phyloP scores from a whole-genome alignment of 2,329 filamentous ascomycete species.

The Sporothrix brunneoviolacea region DNA sequence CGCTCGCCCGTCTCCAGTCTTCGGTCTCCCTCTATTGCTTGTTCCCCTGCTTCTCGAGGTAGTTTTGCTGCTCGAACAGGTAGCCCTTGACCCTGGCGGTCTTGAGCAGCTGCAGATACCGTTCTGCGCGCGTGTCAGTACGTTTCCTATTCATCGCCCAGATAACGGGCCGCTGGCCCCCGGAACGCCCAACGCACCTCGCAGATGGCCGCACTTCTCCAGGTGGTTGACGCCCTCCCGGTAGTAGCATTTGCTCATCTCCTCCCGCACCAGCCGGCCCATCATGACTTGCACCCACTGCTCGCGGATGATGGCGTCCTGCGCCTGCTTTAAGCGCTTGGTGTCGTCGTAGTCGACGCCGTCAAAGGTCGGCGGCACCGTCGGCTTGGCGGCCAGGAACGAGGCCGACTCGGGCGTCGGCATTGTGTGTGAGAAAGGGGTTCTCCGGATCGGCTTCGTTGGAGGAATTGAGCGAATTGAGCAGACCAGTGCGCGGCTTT shows the following conservation, averaged over 20 bases:
- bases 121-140: slow-evolving; percentile 46
- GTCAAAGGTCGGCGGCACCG: slow-evolving; percentile 74
- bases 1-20: background rate
- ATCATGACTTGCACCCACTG: slow-evolving; percentile 90
- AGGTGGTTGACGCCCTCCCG: slow-evolving; percentile 80
- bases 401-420: slow-evolving; percentile 75
- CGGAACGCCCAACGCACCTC: slow-evolving; percentile 64
- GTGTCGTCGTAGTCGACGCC: slow-evolving; percentile 84
- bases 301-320: slow-evolving; percentile 75
- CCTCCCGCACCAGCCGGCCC: slow-evolving; percentile 73
- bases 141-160: background rate
- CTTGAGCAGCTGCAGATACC: slow-evolving; percentile 72
- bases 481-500: slow-evolving; percentile 6
- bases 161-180: no score
- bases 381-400: slow-evolving; percentile 79
- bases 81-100: slow-evolving; percentile 72
- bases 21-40: slow-evolving; percentile 10
- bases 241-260: slow-evolving; percentile 80
- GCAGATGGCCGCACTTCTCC: slow-evolving; percentile 75
- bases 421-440: slow-evolving; percentile 41
- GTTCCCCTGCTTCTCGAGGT: slow-evolving; percentile 47
- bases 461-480: no score
- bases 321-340: slow-evolving; percentile 70
- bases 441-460: no score
- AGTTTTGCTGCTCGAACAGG: slow-evolving; percentile 74